Base-by-base conservation (phyloP, 2,329 filamentous ascomycete genomes). In the Proliferodiscus dingleyae region DNA sequence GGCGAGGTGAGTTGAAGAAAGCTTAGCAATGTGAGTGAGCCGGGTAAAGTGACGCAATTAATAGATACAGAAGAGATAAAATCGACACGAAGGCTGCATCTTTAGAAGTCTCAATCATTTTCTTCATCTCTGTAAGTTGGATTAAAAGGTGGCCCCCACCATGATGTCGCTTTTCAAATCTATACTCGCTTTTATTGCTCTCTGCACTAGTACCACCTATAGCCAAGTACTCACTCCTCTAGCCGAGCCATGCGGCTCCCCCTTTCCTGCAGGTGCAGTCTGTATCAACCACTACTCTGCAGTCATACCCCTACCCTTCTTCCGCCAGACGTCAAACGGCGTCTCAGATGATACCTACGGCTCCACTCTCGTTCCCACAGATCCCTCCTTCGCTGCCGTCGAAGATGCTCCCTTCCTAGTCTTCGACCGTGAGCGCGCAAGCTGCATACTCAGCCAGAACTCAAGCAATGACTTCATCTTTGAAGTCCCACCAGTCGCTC, bases 401-500 rank as follows among this genome's bases (percentile, higher is more conserved):
- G 26, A 28, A 7, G 7, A 7, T 13, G 26, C 26, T 7, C 26
- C 26, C 26, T 28, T 28, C 26, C 7, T 28, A 7, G 26, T 28
- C 26, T 28, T 28, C 26, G 13, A 28, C 26, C 26, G 26, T 13
- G 26, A 28, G 26, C 26, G 7, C 13, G 26, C 26, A 7, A 7
- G 13, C 7, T 13, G 13, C 7, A 28, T 28, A 7, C 26, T 28
- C 26, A 28, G 13, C 26, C 7, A 7, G 7, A 13, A 7, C 26
- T 28, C 26, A 28, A 28, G 26, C 26, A 28, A 28, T 13, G 26
- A 28, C 26, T 28, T 28, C 26, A 28, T 28, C 26, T 28, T 28
- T 13, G 26, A 28, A 7, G 26, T 28, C 26, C 26, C 26, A 7
- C 26, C n/a, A n/a, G n/a, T 28, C 26, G 26, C 68, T 8, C 68